Base-by-base conservation (phyloP, 441 rosid genomes). In the Pelargonium hybrid region DNA sequence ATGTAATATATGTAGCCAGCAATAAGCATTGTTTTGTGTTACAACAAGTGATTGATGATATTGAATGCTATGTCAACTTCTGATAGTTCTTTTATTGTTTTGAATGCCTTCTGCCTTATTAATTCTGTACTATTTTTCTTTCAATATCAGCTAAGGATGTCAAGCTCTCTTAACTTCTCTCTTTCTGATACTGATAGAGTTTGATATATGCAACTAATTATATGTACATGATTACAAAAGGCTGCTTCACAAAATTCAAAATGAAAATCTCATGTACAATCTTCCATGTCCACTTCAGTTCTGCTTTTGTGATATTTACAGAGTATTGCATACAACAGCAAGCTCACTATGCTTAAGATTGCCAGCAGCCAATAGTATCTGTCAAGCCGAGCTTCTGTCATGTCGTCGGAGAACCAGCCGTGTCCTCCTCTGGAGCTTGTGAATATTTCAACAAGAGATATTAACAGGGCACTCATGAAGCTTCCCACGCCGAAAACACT, bases 401-500 rank as follows among this genome's bases (percentile, higher is more conserved):
- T 93, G 84, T 93, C 85, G 76, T 93, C 96, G 0, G 84, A 78
- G 75, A 93, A 93, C 98, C 97, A 93, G 83, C 86, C 83, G 65
- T 81, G 69, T 9, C 82, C 77, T 29, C 81, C 87, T 61, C 69
- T 72, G 31, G 81, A 77, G 4, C 77, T 75, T 5, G 91, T 76
- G 63, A 76, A 71, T 29, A 72, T 50, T 81, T 93, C 98, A 0
- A 87, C 75, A 0, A 79, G n/a, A 2, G 90, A 74, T 13, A 91
- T 93, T 84, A 88, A 31, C 17, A 87, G 64, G 14, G 98, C 96
- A 72, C 97, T 88, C 79, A 87, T 31, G 68, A 93, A 91, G 75
- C 98, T 87, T 66, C 98, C 98, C 0, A 91, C 92, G 2, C 98
- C 98, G 18, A 91, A 93, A 13, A 93, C 98, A 52, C 97, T 91